Base-by-base conservation (phyloP, 495 filamentous ascomycete species). In the Aspergillus bridgeri region DNA sequence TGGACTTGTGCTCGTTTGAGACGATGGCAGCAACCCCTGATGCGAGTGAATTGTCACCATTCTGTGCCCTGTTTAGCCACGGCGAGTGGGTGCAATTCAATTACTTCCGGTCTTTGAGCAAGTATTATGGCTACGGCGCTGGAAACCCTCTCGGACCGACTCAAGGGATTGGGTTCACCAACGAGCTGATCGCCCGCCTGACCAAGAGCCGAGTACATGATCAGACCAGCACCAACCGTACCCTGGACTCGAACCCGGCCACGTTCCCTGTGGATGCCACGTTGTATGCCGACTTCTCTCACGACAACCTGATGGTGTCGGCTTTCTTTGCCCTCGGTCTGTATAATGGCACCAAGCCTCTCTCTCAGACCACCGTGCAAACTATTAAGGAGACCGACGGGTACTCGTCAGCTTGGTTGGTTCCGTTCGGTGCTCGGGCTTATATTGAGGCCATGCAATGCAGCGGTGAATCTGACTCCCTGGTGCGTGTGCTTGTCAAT, bases 381-480 rank as follows among this genome's bases (percentile, higher is more conserved):
- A 73, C 74, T 22, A 64, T 74, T 25, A 43, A 61, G 7, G 67
- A 73, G 45, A 75, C 81, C 7, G 68, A 76, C 42, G 85, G 90
- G 48, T 91, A 82, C 65, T 81, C 84, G 21, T 83, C 89, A 0
- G 73, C 82, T 13, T 91, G 88, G 88, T 83, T 83, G 21, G 91
- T 93, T 51, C 88, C 91, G 5, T 95, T 96, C 70, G 89, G 78
- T 0, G 86, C 81, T 5, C 76, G 91, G 45, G 79, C 86, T 53
- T 94, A 91, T 66, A 78, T 96, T 49, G 91, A 96, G 81, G 89
- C 90, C 79, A 88, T 95, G 89, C 66, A 65, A 19, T 96, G 91
- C 66, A 20, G 51, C 15, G 72, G 71, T 22, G 49, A 67, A 19
- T 42, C 61, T 33, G 74, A 78, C 53, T 87, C 91, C 64, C 74